phyloP scores from a whole-genome alignment of 768 basidiomycete genomes.

The Mrakia frigida region DNA sequence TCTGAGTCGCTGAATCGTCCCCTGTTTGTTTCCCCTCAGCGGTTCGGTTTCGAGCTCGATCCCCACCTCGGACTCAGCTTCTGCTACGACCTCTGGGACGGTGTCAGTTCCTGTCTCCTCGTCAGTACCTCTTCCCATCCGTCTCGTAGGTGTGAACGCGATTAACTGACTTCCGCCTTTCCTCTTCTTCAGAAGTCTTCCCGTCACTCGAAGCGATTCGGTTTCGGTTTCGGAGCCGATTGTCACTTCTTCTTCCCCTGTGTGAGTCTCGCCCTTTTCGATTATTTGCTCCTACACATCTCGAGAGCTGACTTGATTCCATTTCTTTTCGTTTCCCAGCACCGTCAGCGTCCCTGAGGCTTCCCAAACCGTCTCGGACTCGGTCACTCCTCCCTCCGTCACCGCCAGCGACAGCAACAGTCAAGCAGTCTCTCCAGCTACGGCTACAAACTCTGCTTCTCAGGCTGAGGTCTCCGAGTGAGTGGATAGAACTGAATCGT shows the following conservation, averaged over 20 bases:
- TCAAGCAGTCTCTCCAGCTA: too few relatives aligned
- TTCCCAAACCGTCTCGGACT: background rate
- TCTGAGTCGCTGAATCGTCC: background rate
- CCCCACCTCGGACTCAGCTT: background rate
- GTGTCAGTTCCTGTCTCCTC: too few relatives aligned
- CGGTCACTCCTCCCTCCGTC: background rate
- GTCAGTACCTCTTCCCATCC: too few relatives aligned
- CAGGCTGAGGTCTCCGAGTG: too few relatives aligned
- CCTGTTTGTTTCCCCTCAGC: background rate
- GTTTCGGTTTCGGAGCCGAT: background rate
- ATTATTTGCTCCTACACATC: background rate
- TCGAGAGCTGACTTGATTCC: background rate
- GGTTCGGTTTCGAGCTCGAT: background rate
- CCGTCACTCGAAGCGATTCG: background rate
- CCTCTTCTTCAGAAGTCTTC: background rate
- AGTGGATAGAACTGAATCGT: too few relatives aligned
- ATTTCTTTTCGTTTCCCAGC: background rate
- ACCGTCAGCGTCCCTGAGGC: background rate
- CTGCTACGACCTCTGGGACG: background rate
- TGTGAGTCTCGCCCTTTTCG: background rate
- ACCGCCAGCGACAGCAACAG: too few relatives aligned
- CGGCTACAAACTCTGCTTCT: too few relatives aligned
- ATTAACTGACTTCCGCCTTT: background rate
- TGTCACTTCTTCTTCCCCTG: background rate
- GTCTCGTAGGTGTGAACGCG: background rate